Percentiles rank a stretch among this genome's conserved stretches.
phyloP scores from a whole-genome alignment of 2,329 filamentous ascomycete genomes.

The Penicillium polonicum region DNA sequence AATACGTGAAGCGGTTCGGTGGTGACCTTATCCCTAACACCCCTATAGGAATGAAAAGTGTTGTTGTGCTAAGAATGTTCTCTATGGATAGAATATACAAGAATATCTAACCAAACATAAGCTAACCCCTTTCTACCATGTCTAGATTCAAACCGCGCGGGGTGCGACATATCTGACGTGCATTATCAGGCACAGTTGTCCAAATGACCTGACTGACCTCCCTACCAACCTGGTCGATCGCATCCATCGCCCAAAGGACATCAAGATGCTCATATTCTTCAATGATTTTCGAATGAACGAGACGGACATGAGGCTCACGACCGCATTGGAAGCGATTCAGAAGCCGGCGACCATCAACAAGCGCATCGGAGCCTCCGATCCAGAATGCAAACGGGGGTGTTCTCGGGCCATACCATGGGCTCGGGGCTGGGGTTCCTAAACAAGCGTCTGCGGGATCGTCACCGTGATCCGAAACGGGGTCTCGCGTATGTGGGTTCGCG shows the following conservation, averaged over 20 bases:
- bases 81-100: neutral
- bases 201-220: conserved; percentile 81
- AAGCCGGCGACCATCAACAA: conserved; percentile 78
- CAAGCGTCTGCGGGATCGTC: conserved; percentile 19
- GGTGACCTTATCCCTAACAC: neutral
- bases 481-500: conserved; percentile 32
- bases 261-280: conserved; percentile 91
- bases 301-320: conserved; percentile 73
- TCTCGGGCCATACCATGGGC: conserved; percentile 77
- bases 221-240: conserved; percentile 74
- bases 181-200: conserved; percentile 64
- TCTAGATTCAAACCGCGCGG: conserved; percentile 51
- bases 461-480: conserved; percentile 10
- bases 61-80: neutral
- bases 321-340: conserved; percentile 72
- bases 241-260: conserved; percentile 92
- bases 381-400: conserved; percentile 84
- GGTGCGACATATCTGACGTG: conserved; percentile 59
- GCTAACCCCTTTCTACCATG: neutral
- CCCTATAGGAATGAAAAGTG: neutral
- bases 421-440: conserved; percentile 35
- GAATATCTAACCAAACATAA: neutral
- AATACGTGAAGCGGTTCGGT: neutral
- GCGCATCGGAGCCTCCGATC: conserved; percentile 77
- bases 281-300: conserved; percentile 81